Base-by-base conservation (phyloP, 2,329 filamentous ascomycete species). In the Fusarium sp. region DNA sequence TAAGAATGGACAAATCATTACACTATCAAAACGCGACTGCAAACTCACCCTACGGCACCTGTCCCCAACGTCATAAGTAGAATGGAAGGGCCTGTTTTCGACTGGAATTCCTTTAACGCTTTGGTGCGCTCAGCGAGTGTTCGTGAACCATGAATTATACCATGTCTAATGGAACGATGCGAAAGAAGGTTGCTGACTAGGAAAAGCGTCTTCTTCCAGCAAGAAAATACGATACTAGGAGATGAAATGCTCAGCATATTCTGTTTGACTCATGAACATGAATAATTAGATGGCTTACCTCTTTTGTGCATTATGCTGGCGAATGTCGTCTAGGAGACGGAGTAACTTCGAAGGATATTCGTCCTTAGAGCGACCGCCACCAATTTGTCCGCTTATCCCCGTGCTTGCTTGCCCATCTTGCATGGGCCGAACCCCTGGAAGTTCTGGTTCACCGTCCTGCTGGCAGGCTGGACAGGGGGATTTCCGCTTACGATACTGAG, bases 341-440 rank as follows among this genome's bases (percentile, higher is more conserved):
- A 31, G n/a, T 4, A 52, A 21, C 33, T 52, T 52, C 3, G 23
- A 52, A 15, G 49, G 31, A 29, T 38, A 52, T 2, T 21, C 3
- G 4, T 29, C 25, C 7, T 3, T 10, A 10, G 25, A 19, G 0
- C 4, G 4, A 21, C 18, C 12, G 3, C 25, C 12, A 1, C 25
- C 5, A 27, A 4, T 45, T 5, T 27, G 42, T 21, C 18, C 42
- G 3, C 25, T 10, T 10, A 9, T 38, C 1, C 29, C 45, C 3
- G 45, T 6, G 10, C 2, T 12, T 10, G 4, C 3, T 27, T 45
- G 42, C 18, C 1, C 7, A 45, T 27, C 25, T 7, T 21, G 44
- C 1, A 7, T 21, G 0, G 19, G 4, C 4, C 5, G 16, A 15
- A 10, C 25, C 1, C 25, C 25, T 27, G 44, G 19, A 18, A 48